phyloP scores from a whole-genome alignment of 805 yeast genomes.

The Spathaspora gorwiae region DNA sequence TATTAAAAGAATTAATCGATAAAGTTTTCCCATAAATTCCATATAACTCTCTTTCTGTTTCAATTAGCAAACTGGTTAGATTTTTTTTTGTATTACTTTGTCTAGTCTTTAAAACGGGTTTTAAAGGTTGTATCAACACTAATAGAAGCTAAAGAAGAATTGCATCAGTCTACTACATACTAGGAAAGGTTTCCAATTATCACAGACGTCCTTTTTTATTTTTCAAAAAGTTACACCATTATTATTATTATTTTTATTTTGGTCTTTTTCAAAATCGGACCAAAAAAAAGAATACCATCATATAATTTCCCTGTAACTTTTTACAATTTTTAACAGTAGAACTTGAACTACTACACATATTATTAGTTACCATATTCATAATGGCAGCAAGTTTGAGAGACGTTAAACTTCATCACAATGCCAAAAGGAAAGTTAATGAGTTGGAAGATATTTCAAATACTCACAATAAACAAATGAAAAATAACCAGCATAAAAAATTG shows the following conservation, averaged over 20 bases:
- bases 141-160: too few relatives aligned
- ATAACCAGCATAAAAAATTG: not conserved
- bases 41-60: too few relatives aligned
- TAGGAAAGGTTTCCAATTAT: too few relatives aligned
- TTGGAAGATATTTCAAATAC: conserved; percentile 36
- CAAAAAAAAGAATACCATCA: not conserved
- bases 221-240: not conserved
- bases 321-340: not conserved
- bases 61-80: too few relatives aligned
- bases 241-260: not conserved
- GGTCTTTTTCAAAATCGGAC: not conserved
- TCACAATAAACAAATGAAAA: conserved; percentile 5
- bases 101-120: too few relatives aligned
- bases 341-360: not conserved
- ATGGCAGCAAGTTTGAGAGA: conserved; percentile 35
- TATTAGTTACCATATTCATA: not conserved
- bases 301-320: not conserved
- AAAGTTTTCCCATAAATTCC: too few relatives aligned
- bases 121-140: too few relatives aligned
- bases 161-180: too few relatives aligned
- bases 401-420: conserved; percentile 12
- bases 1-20: not conserved
- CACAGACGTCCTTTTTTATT: too few relatives aligned
- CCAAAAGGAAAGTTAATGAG: conserved; percentile 30
- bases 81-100: too few relatives aligned